Evolutionary conservation across 345 rosid genomes (phyloP).

Genomic region (Camelina sativa): DNA sequence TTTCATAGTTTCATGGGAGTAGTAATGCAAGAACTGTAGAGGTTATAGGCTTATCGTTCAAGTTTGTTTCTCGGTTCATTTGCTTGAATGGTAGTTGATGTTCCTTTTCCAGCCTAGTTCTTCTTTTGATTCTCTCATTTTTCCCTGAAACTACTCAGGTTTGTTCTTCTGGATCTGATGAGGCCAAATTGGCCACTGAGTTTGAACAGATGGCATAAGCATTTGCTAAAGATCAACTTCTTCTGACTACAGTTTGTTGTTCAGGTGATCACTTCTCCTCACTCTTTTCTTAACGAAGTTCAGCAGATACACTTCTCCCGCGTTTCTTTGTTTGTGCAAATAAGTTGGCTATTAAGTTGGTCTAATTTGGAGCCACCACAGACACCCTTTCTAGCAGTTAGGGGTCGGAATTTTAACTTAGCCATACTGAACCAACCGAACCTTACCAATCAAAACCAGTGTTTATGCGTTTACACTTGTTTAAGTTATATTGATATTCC

Average conservation of each 20-base stretch:
- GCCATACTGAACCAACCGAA: neutral
- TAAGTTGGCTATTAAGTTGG: neutral
- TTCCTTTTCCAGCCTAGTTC: neutral
- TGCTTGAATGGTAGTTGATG: neutral
- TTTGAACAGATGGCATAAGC: slow-evolving; percentile 58
- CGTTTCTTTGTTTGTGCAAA: neutral
- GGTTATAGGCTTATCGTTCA: slow-evolving; percentile 41
- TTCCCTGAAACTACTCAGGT: slow-evolving; percentile 46
- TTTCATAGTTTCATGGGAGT: neutral
- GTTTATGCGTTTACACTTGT: no score
- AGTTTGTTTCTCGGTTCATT: slow-evolving; percentile 47
- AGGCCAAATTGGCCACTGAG: slow-evolving; percentile 50
- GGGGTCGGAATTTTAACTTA: neutral
- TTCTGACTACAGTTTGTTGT: neutral
- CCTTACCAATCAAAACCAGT: neutral
- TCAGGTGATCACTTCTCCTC: neutral
- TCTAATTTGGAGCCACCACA: neutral
- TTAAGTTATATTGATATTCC: no score
- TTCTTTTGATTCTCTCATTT: neutral
- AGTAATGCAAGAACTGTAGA: neutral
- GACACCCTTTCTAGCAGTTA: neutral
- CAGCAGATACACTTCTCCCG: neutral
- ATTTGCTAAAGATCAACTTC: slow-evolving; percentile 33
- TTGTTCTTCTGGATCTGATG: slow-evolving; percentile 51
- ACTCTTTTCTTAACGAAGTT: no score